Evolutionary conservation across 2,329 filamentous ascomycete species (phyloP).

Genomic region (Diaporthe helianthi): DNA sequence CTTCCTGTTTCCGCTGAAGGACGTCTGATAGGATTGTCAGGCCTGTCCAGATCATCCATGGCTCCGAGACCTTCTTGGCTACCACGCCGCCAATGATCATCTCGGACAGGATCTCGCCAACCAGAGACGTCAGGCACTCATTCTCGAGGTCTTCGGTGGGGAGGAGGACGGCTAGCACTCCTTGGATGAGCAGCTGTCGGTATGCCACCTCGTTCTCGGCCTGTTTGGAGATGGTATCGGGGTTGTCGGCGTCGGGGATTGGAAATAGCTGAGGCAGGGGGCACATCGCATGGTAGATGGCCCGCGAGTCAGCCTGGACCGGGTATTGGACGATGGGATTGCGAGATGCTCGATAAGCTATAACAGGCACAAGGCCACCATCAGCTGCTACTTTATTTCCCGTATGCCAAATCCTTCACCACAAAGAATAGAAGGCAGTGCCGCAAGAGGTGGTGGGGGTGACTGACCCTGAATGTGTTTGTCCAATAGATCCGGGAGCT

Average conservation of each 20-base stretch:
- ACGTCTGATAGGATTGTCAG: constrained; percentile 73
- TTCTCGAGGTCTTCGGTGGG: constrained; percentile 94
- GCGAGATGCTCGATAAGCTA: constrained; percentile 77
- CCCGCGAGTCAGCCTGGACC: constrained; percentile 66
- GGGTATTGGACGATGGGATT: constrained; percentile 64
- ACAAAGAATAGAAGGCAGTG: neutral
- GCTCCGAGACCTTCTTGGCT: constrained; percentile 81
- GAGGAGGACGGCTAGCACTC: constrained; percentile 80
- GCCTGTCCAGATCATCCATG: constrained; percentile 87
- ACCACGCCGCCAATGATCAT: constrained; percentile 86
- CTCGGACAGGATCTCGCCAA: constrained; percentile 88
- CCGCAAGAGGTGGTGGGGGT: constrained; percentile 12
- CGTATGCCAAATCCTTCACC: neutral
- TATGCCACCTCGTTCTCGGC: constrained; percentile 81
- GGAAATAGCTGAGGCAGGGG: constrained; percentile 84
- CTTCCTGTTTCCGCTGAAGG: constrained; percentile 40
- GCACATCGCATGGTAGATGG: constrained; percentile 83
- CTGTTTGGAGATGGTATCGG: constrained; percentile 64
- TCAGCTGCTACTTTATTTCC: constrained; percentile 33
- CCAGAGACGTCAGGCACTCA: constrained; percentile 80
- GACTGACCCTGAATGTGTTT: constrained; percentile 77
- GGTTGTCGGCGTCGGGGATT: constrained; percentile 65
- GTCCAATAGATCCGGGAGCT: constrained; percentile 82
- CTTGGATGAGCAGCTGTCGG: constrained; percentile 86
- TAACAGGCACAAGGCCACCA: constrained; percentile 24